Conservation (phyloP, 164 flowering plant species). For the Vitis labrusca region DNA sequence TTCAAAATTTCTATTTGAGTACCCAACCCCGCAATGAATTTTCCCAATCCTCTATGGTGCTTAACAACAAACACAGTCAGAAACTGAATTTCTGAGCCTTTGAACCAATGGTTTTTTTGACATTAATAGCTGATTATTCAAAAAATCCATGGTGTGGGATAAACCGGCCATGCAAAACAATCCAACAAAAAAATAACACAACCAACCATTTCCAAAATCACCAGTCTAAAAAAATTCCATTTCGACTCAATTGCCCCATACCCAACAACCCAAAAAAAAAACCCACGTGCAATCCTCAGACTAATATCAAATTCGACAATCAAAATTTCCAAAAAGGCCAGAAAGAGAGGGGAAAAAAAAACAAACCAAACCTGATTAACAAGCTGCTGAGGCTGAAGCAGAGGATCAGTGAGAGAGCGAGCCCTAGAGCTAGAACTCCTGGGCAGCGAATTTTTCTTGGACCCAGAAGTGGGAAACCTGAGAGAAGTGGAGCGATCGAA, state of each 20-base stretch:
- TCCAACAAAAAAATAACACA: background rate
- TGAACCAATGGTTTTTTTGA: no score
- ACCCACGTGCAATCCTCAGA: background rate
- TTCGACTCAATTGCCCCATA: no score
- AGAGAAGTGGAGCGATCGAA: conserved; percentile 82
- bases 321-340: background rate
- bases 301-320: background rate
- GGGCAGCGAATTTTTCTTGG: conserved; percentile 58
- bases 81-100: no score
- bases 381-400: conserved; percentile 87
- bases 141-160: no score
- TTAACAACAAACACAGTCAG: no score
- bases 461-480: conserved; percentile 38
- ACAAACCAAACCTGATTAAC: conserved; percentile 65
- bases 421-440: conserved; percentile 88
- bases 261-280: no score
- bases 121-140: no score
- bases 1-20: no score
- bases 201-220: background rate
- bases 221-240: no score
- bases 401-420: conserved; percentile 75
- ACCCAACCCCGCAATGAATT: no score
- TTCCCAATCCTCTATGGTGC: no score
- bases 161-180: conserved; percentile 1
- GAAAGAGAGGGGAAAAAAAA: background rate